Evolutionary conservation across 129 eudicot species (phyloP).

Genomic region (Silybum marianum): DNA sequence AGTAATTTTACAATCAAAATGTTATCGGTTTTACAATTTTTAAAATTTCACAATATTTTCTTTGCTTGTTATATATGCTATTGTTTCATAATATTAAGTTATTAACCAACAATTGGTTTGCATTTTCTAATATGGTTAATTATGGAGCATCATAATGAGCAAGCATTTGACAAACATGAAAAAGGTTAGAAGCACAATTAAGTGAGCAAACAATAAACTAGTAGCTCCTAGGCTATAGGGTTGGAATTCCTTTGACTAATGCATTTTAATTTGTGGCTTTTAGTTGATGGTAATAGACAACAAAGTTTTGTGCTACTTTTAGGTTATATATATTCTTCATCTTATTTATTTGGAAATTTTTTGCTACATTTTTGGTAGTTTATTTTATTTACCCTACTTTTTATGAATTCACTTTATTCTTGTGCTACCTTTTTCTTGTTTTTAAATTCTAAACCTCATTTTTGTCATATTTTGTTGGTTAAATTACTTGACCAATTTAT

Average conservation of each 20-base stretch:
- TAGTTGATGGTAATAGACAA: slow-evolving; percentile 26
- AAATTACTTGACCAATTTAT: neutral
- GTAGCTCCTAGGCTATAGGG: slow-evolving; percentile 31
- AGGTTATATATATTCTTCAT: slow-evolving; percentile 42
- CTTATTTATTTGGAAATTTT: slow-evolving; percentile 12
- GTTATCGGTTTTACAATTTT: neutral
- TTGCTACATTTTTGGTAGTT: slow-evolving; percentile 25
- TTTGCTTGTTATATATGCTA: neutral
- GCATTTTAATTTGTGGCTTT: slow-evolving; percentile 34
- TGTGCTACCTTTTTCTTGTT: neutral
- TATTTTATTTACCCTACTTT: neutral
- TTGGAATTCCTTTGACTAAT: slow-evolving; percentile 40
- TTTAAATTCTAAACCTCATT: neutral
- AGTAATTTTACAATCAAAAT: neutral
- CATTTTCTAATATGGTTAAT: neutral
- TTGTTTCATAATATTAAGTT: neutral
- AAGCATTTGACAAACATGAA: slow-evolving; percentile 17
- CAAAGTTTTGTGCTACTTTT: slow-evolving; percentile 36
- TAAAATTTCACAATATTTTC: neutral
- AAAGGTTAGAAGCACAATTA: slow-evolving; percentile 25
- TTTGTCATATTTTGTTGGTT: neutral
- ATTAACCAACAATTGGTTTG: neutral
- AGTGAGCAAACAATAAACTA: slow-evolving; percentile 29
- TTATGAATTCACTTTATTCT: slow-evolving; percentile 15
- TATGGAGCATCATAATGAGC: slow-evolving; percentile 25